These are phyloP conservation scores for Aspergillus novofumigatus DNA, from an alignment of 2,329 filamentous ascomycete species.

Conservation along the genomic window DNA sequence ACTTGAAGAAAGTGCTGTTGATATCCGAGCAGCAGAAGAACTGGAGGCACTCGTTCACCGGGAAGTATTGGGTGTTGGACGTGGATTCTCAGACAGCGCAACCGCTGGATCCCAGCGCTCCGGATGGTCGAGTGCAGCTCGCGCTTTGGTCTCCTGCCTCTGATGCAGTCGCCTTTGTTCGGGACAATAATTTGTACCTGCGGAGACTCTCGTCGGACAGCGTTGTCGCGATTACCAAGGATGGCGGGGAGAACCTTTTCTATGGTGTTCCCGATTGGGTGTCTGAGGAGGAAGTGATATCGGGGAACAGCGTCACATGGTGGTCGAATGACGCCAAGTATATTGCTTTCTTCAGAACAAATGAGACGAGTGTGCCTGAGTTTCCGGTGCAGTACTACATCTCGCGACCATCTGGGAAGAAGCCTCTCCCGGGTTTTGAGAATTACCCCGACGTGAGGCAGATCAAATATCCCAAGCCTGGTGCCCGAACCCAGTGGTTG, in stretches of 20 bases:
- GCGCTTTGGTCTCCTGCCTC: constrained; percentile 87
- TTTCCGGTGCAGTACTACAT: constrained; percentile 94
- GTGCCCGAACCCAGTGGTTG: constrained; percentile 85
- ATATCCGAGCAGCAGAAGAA: constrained; percentile 67
- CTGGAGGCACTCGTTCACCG: constrained; percentile 87
- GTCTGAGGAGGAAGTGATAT: constrained; percentile 82
- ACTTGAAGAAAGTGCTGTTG: constrained; percentile 84
- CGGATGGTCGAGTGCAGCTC: constrained; percentile 67
- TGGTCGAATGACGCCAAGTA: constrained; percentile 89
- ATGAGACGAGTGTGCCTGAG: constrained; percentile 86
- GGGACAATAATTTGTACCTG: constrained; percentile 85
- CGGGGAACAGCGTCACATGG: constrained; percentile 80
- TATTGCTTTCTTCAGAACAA: constrained; percentile 86
- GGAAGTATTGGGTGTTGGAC: constrained; percentile 86
- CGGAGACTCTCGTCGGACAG: constrained; percentile 60
- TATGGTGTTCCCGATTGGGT: constrained; percentile 98
- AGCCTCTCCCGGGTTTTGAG: constrained; percentile 68
- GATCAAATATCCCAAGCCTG: constrained; percentile 97
- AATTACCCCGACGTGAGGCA: constrained; percentile 83
- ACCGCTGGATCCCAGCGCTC: constrained; percentile 68
- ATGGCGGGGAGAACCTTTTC: constrained; percentile 84
- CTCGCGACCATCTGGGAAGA: constrained; percentile 72
- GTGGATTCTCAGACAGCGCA: constrained; percentile 74
- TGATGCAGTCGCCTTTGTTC: constrained; percentile 82
- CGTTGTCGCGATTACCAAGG: constrained; percentile 71